Evolutionary conservation across 768 basidiomycete species (phyloP).

Genomic region (Mycena indigotica): DNA sequence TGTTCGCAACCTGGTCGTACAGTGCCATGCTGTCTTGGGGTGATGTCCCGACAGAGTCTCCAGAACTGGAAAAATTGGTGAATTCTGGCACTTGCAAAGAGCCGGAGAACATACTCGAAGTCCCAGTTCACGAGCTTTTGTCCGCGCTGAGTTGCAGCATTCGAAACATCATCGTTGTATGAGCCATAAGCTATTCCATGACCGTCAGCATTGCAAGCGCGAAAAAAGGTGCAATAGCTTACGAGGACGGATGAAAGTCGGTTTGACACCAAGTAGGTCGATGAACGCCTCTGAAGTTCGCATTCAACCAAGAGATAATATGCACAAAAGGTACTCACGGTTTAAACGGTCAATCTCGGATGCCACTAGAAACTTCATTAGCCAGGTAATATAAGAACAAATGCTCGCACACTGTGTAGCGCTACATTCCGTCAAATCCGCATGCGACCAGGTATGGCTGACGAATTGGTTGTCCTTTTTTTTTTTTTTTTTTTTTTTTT

Average conservation of each 20-base stretch:
- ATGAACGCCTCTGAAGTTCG: background rate
- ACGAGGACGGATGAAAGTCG: background rate
- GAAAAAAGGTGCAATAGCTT: background rate
- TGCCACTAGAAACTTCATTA: background rate
- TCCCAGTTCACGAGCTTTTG: constrained; percentile 36
- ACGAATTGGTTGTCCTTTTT: constrained; percentile 37
- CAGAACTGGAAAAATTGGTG: constrained; percentile 36
- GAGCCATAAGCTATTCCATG: constrained; percentile 36
- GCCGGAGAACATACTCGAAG: constrained; percentile 35
- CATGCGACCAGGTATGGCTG: constrained; percentile 40
- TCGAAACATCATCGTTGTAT: constrained; percentile 36
- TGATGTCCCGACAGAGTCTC: constrained; percentile 41
- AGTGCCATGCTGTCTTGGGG: constrained; percentile 32
- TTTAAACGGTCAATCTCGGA: constrained; percentile 1
- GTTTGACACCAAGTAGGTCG: background rate
- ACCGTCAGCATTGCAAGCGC: background rate
- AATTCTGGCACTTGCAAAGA: too few species aligned
- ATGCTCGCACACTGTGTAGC: constrained; percentile 29
- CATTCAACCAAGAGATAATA: background rate
- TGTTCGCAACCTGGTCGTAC: constrained; percentile 32
- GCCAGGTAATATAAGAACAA: background rate
- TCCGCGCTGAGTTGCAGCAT: constrained; percentile 25
- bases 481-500: too few species aligned
- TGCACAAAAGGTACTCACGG: background rate
- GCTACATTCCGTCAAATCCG: constrained; percentile 33